Evolutionary conservation across 2,329 filamentous ascomycete genomes (phyloP).

Genomic region (Trichoderma sp.): DNA sequence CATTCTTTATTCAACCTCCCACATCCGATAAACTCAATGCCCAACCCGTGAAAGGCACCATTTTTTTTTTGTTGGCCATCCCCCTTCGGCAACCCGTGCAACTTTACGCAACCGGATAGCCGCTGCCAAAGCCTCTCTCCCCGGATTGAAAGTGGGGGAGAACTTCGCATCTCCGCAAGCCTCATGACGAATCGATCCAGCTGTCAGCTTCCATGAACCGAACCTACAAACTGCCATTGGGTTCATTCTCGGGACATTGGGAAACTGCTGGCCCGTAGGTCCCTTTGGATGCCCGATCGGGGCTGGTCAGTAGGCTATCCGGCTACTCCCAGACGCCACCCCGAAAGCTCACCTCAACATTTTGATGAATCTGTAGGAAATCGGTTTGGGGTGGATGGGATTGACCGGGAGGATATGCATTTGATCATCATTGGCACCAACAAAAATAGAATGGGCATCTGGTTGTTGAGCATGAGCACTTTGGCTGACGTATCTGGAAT

Average conservation of each 20-base stretch:
- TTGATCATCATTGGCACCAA: neutral
- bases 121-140: neutral
- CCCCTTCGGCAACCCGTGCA: neutral
- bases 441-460: neutral
- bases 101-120: neutral
- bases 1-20: neutral
- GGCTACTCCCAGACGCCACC: constrained; percentile 1
- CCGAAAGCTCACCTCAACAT: neutral
- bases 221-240: neutral
- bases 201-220: neutral
- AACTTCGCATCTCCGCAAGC: neutral
- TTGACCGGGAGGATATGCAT: neutral
- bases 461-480: neutral
- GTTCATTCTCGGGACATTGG: neutral
- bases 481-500: neutral
- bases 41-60: neutral
- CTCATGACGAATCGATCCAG: neutral
- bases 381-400: neutral
- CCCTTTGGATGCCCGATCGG: neutral
- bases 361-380: neutral
- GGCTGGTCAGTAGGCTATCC: constrained; percentile 17
- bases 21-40: neutral
- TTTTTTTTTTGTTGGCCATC: neutral
- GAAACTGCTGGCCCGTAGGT: neutral
- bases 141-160: neutral